Base-by-base conservation (phyloP, 306 rosid genomes). In the Cicer arietinum region DNA sequence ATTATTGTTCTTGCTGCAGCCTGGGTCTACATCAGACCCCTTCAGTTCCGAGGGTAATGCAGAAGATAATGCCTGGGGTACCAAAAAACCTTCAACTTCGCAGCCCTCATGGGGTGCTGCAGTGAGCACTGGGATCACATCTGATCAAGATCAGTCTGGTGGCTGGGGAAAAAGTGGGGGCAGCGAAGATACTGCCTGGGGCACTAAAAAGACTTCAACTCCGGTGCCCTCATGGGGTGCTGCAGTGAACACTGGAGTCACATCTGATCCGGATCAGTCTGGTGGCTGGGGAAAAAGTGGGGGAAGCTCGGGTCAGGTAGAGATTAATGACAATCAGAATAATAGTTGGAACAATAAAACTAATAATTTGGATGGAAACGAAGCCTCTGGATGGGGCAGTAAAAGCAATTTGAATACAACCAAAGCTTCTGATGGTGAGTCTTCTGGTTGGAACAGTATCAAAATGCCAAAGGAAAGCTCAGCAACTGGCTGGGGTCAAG, bases 101-200 rank as follows among this genome's bases (percentile, higher is more conserved):
- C 88, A 63, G 59, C 79, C 87, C 0, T 67, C 97, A 57, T 94
- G 97, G 97, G 96, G 92, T 74, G 81, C 90, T 50, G 86, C 87
- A 8, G 80, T 67, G 20, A 84, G 69, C 62, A 70, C 67, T 7
- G 71, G 20, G 77, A 63, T 72, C 57, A 77, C 77, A 60, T 71
- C 84, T 60, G 67, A 62, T 13, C 50, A 83, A 22, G 86, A 60
- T 78, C 85, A 82, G 59, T 82, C 83, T 81, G 73, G 70, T 78
- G 93, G 89, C 60, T 86, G 90, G 91, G 91, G 86, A 17, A 80
- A 76, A 77, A 69, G 80, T 57, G 67, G 44, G 10, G 77, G 87
- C 58, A 61, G 84, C 43, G 37, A 50, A 18, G 69, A 44, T 76
- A 56, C 84, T 67, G 80, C 90, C 50, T 91, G 98, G 98, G 94